Evolutionary conservation across 2,329 filamentous ascomycete species (phyloP).

Genomic region (Bipolaris sorokiniana): DNA sequence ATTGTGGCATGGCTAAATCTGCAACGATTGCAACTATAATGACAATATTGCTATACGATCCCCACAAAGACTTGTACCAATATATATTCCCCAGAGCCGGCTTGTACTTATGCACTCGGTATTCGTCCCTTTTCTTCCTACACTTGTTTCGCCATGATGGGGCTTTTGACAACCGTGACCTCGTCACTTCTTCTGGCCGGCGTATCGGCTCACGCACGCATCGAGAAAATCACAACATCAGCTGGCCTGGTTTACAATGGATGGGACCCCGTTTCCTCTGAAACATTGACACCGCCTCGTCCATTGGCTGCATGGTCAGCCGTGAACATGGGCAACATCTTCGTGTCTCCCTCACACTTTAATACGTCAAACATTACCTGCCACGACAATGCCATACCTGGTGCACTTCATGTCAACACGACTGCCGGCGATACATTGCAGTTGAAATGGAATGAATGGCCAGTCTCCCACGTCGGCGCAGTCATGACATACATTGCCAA

Average conservation of each 20-base stretch:
- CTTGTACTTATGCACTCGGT: background rate
- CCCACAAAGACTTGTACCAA: background rate
- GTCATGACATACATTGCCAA: conserved; percentile 42
- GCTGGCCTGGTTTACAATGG: conserved; percentile 26
- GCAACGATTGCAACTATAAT: background rate
- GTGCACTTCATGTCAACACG: conserved; percentile 57
- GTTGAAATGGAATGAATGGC: conserved; percentile 59
- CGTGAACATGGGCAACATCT: conserved; percentile 35
- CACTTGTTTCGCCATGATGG: background rate
- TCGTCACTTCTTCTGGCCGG: background rate
- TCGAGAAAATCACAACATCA: conserved; percentile 32
- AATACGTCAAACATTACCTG: conserved; percentile 58
- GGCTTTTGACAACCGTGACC: background rate
- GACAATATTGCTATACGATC: background rate
- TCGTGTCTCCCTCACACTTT: conserved; percentile 29
- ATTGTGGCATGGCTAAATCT: background rate
- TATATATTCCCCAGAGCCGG: background rate
- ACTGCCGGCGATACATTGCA: conserved; percentile 62
- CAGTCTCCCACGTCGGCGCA: conserved; percentile 42
- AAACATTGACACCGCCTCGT: conserved; percentile 5
- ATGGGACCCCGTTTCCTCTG: conserved; percentile 30
- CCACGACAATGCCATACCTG: conserved; percentile 62
- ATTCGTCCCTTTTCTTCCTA: background rate
- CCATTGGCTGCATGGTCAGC: conserved; percentile 32
- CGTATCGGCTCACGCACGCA: conserved; percentile 25